These are phyloP conservation scores for Alternaria conjuncta DNA, from an alignment of 2,329 filamentous ascomycete species.

Conservation along the genomic window DNA sequence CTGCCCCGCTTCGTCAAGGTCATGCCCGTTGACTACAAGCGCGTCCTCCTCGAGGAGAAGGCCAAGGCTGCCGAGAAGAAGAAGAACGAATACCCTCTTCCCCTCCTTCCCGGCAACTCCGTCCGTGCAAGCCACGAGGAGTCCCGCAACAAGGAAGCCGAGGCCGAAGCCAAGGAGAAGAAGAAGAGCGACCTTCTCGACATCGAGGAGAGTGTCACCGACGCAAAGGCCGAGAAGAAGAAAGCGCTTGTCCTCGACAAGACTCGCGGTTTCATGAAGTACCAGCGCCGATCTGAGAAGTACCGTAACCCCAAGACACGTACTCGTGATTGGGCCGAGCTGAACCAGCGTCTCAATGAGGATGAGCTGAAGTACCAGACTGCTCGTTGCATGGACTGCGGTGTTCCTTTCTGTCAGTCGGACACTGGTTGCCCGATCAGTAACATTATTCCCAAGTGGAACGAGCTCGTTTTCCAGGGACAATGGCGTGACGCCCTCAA, in stretches of 20 bases:
- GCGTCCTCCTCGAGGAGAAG: conserved; percentile 84
- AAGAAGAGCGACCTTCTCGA: conserved; percentile 75
- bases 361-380: conserved; percentile 97
- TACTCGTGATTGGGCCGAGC: conserved; percentile 91
- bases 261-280: conserved; percentile 97
- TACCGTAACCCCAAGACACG: conserved; percentile 84
- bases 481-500: conserved; percentile 94
- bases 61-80: conserved; percentile 85
- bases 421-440: conserved; percentile 95
- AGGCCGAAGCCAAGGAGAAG: conserved; percentile 68
- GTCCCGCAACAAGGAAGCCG: conserved; percentile 61
- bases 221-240: conserved; percentile 85
- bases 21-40: conserved; percentile 94
- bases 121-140: conserved; percentile 61
- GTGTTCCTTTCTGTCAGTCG: conserved; percentile 97
- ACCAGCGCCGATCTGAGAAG: conserved; percentile 89
- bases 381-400: conserved; percentile 97
- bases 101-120: conserved; percentile 72
- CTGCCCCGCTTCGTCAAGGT: conserved; percentile 92
- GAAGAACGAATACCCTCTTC: conserved; percentile 81
- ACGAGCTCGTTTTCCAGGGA: conserved; percentile 63
- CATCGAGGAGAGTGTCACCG: conserved; percentile 89
- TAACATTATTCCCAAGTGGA: conserved; percentile 98
- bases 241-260: conserved; percentile 96
- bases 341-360: conserved; percentile 85